phyloP scores from a whole-genome alignment of 2,329 filamentous ascomycete genomes.

The Penicillium thymicola region DNA sequence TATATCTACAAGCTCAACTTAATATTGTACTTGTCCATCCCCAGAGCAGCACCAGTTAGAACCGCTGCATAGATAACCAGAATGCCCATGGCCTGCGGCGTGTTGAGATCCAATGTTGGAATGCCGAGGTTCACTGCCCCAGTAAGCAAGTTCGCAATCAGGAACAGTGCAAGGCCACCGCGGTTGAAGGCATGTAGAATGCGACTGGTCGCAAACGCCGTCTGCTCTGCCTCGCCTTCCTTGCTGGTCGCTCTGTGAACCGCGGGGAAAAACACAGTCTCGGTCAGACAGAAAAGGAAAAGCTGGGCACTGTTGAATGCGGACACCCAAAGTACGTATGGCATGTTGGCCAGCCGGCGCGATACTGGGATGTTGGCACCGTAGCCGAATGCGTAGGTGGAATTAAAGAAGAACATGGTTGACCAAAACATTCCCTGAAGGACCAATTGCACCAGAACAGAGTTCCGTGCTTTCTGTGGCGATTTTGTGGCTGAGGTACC shows the following conservation, averaged over 20 bases:
- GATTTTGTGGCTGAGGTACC: slow-evolving; percentile 47
- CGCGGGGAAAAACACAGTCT: slow-evolving; percentile 72
- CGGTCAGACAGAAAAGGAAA: slow-evolving; percentile 71
- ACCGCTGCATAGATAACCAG: slow-evolving; percentile 68
- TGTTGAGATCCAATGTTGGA: slow-evolving; percentile 70
- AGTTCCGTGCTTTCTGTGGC: slow-evolving; percentile 47
- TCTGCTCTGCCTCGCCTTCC: slow-evolving; percentile 60
- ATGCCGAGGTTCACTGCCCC: slow-evolving; percentile 85
- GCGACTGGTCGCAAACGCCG: slow-evolving; percentile 69
- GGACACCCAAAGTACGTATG: slow-evolving; percentile 90
- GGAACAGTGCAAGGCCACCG: slow-evolving; percentile 80
- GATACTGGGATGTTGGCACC: slow-evolving; percentile 68
- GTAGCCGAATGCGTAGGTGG: slow-evolving; percentile 66
- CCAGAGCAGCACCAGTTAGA: slow-evolving; percentile 62
- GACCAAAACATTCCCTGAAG: slow-evolving; percentile 67
- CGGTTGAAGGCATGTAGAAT: slow-evolving; percentile 83
- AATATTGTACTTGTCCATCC: slow-evolving; percentile 39
- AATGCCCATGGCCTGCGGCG: slow-evolving; percentile 66
- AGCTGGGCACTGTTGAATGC: slow-evolving; percentile 87
- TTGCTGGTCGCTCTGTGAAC: slow-evolving; percentile 58
- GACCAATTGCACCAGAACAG: slow-evolving; percentile 62
- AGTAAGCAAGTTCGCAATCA: slow-evolving; percentile 85
- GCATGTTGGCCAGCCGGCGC: slow-evolving; percentile 84
- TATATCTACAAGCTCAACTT: slow-evolving; percentile 27
- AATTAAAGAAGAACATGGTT: slow-evolving; percentile 65